A percentile compares a stretch with the other conserved stretches of the same genome.
Conservation (phyloP, 176 grass and related monocot species). For the Hordeum marinum region DNA sequence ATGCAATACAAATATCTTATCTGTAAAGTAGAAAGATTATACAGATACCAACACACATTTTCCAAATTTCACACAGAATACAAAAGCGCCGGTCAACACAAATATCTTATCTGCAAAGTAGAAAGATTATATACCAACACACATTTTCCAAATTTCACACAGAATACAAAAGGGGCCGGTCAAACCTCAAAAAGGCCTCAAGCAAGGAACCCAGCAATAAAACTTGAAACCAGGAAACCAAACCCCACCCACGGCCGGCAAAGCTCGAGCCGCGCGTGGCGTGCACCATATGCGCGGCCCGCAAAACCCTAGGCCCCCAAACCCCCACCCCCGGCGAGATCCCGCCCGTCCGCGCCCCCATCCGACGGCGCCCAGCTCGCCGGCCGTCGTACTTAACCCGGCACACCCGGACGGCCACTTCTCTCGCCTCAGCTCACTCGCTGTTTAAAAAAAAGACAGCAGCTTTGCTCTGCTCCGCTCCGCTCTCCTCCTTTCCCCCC, state of each 20-base stretch:
- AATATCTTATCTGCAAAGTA: too few relatives aligned
- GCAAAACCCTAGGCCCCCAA: conserved; percentile 51
- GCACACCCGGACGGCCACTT: neutral
- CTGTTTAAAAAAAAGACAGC: neutral
- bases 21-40: too few relatives aligned
- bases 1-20: too few relatives aligned
- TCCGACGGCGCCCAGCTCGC: conserved; percentile 9
- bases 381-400: conserved; percentile 28
- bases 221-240: neutral
- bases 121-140: too few relatives aligned
- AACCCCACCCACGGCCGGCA: neutral
- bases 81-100: too few relatives aligned
- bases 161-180: too few relatives aligned
- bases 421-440: neutral
- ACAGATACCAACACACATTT: too few relatives aligned
- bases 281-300: neutral
- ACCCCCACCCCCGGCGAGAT: conserved; percentile 10
- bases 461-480: neutral
- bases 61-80: too few relatives aligned
- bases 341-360: neutral
- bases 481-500: neutral
- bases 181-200: neutral
- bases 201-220: neutral
- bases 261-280: neutral
- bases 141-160: too few relatives aligned